Evolutionary conservation across 2,329 filamentous ascomycete species (phyloP), one percentile per base, ranked within the genome.

Genomic region (Pestalotiopsis sp.): DNA sequence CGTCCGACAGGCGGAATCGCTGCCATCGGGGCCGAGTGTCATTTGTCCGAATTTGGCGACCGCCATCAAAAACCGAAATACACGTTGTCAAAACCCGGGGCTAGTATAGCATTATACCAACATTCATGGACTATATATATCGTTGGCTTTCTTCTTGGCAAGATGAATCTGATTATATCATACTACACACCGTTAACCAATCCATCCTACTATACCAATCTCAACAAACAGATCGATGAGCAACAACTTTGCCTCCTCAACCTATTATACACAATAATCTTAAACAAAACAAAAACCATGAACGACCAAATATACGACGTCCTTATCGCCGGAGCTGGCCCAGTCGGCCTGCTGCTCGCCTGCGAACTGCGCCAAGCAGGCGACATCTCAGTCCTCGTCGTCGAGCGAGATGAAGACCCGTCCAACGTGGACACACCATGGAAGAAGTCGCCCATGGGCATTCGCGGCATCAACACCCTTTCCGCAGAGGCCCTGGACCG

Each of bases 401-500:
- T 82, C 3, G 81, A 82, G 68, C 70, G 73, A 22, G 70, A 74
- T 10, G 1, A 52, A 38, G 40, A 66, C 1, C 67, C 35, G 14
- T 39, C 26, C n/a, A 39, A 35, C 35, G 38, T 60, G 20, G 68
- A 74, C 7, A 74, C 76, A 6, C 69, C 73, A 20, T 78, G 73
- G 72, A 81, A 81, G 65, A 66, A 35, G 26, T 60, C 66, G 1
- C 75, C 75, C 1, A 68, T 77, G 72, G 58, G 58, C 26, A 39
- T 39, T 30, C 58, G 78, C 3, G 79, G 78, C 38, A 67, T 81
- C 17, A 80, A 78, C 67, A 77, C 75, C 1, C 68, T 71, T 2
- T 78, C 79, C 1, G 59, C 78, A 20, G 80, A 82, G 66, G 70
- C 73, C 4, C 73, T 82, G 26, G 75, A 81, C 65, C 78, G 80